A percentile compares a stretch with the other conserved stretches of the same genome.
Evolutionary conservation across 495 filamentous ascomycete genomes (phyloP).

Genomic region (Cenococcum geophilum): DNA sequence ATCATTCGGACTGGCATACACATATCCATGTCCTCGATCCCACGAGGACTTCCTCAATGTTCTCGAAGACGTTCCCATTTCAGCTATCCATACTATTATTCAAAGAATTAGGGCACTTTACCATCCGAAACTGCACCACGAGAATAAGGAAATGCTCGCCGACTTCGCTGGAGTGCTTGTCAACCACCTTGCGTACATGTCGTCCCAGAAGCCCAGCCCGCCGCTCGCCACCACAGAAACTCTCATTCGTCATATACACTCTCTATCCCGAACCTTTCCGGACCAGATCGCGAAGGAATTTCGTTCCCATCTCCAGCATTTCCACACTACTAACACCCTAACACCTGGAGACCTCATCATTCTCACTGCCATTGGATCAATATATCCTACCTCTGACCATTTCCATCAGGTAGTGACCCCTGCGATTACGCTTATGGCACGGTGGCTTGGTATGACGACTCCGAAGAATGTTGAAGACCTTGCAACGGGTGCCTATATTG

Average conservation of each 20-base stretch:
- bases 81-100: constrained; percentile 70
- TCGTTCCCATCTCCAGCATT: constrained; percentile 59
- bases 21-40: constrained; percentile 73
- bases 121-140: constrained; percentile 74
- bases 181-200: constrained; percentile 67
- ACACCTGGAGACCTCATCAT: constrained; percentile 70
- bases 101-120: constrained; percentile 83
- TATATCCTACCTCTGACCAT: constrained; percentile 93
- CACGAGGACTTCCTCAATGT: constrained; percentile 67
- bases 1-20: constrained; percentile 59
- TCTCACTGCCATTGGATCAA: constrained; percentile 71
- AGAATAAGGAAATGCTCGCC: constrained; percentile 77
- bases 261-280: constrained; percentile 75
- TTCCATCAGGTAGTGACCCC: constrained; percentile 93
- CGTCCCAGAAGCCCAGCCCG: constrained; percentile 40
- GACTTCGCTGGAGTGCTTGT: constrained; percentile 70
- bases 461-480: constrained; percentile 59
- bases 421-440: constrained; percentile 69
- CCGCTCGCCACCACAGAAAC: constrained; percentile 59
- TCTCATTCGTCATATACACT: constrained; percentile 74
- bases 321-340: constrained; percentile 57
- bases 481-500: constrained; percentile 68
- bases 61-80: constrained; percentile 49
- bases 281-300: constrained; percentile 71
- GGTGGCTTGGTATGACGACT: constrained; percentile 73